Evolutionary conservation across 2,329 filamentous ascomycete species (phyloP), one percentile per base, ranked within the genome.

Genomic region (Cercospora nicotianae): DNA sequence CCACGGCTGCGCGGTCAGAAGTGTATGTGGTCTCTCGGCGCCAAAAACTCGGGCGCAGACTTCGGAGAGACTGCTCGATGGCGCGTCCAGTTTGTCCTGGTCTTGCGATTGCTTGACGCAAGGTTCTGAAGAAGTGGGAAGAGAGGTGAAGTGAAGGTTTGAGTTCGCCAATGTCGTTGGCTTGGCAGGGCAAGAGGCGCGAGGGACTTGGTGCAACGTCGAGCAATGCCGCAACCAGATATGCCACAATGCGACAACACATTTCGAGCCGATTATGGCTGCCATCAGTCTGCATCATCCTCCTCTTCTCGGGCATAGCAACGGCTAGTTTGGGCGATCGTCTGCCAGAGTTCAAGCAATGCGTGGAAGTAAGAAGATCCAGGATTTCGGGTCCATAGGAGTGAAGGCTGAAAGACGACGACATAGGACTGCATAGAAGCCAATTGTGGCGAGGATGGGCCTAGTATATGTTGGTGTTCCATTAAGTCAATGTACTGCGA

Each of bases 321-420:
- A 67, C 60, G 42, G 95, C 93, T 30, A 97, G 94, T 4, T 75
- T 89, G 60, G 95, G 95, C 72, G 95, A 99, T 80, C 86, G 88
- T 65, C 83, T 97, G 68, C 92, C 92, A 18, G 93, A 96, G 76
- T 99, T 99, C 79, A 87, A 85, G 77, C 85, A 93, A 79, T 99
- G 95, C 79, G 87, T 98, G 63, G 82, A 92, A 84, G 94, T 96
- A 83, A 66, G 58, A 31, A 12, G 18, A 33, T 7, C 13, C 3
- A 10, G 4, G 5, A 51, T n/a, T 18, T 20, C 20, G 28, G 57
- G 65, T 26, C 23, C 57, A 31, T 5, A 7, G 59, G n/a, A 58
- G 12, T 4, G 31, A 3, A 12, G 13, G 66, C 66, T 68, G 36
- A 68, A 4, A 28, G 28, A 57, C 31, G 6, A 23, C 28, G 33